phyloP scores from a whole-genome alignment of 306 rosid genomes.

The Myrica gale region DNA sequence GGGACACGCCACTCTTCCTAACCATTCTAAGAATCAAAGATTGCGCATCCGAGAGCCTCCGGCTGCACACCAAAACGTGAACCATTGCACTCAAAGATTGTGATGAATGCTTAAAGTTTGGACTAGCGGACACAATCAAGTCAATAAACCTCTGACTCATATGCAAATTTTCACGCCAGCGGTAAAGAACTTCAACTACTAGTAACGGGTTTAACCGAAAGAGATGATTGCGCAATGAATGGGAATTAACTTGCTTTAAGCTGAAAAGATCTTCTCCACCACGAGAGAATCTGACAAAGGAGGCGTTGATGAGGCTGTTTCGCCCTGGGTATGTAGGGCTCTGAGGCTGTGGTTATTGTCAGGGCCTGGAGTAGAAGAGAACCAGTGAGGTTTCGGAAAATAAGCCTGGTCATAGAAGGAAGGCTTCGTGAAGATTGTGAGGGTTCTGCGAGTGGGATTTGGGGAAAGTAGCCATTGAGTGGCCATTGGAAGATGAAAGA shows the following conservation, averaged over 20 bases:
- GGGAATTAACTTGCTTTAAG: slow-evolving; percentile 49
- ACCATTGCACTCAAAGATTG: slow-evolving; percentile 55
- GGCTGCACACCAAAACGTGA: slow-evolving; percentile 49
- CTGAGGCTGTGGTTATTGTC: slow-evolving; percentile 6
- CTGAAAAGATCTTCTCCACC: slow-evolving; percentile 56
- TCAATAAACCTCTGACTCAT: slow-evolving; percentile 41
- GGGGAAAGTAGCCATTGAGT: slow-evolving; percentile 6
- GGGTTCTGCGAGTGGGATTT: slow-evolving; percentile 16
- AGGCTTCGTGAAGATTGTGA: slow-evolving; percentile 1
- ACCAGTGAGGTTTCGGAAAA: slow-evolving; percentile 7
- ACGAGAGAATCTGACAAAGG: slow-evolving; percentile 39
- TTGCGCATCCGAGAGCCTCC: slow-evolving; percentile 73
- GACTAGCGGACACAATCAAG: slow-evolving; percentile 31
- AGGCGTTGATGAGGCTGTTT: slow-evolving; percentile 33
- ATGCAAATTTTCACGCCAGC: slow-evolving; percentile 41
- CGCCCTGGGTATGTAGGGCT: slow-evolving; percentile 14
- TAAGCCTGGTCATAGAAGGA: neutral
- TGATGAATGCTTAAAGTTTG: slow-evolving; percentile 52
- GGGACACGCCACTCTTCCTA: slow-evolving; percentile 64
- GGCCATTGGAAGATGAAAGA: slow-evolving; percentile 26
- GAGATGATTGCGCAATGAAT: slow-evolving; percentile 35
- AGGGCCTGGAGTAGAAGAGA: slow-evolving; percentile 18
- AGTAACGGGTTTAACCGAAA: slow-evolving; percentile 41
- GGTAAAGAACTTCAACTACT: slow-evolving; percentile 49
- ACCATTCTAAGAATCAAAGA: slow-evolving; percentile 65